These are phyloP conservation scores for Hippophae rhamnoides DNA, from an alignment of 306 rosid species.

Conservation along the genomic window DNA sequence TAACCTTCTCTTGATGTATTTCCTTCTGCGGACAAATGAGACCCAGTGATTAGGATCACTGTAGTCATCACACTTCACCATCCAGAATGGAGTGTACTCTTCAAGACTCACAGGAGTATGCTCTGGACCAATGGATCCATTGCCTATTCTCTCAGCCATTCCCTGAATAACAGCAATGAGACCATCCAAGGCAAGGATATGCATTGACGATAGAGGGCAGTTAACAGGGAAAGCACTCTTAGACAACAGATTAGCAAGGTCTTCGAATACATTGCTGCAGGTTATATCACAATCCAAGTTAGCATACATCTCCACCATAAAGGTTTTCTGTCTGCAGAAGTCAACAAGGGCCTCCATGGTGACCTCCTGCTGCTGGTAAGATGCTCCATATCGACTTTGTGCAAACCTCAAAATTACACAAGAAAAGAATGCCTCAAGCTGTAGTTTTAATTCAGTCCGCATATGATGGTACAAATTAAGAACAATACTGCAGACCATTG, in stretches of 20 bases:
- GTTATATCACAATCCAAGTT: conserved; percentile 92
- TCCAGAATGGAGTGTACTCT: conserved; percentile 93
- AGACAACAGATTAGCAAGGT: conserved; percentile 78
- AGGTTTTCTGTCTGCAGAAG: conserved; percentile 86
- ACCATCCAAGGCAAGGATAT: conserved; percentile 89
- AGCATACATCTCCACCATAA: conserved; percentile 91
- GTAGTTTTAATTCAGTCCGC: conserved; percentile 71
- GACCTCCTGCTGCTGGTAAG: conserved; percentile 90
- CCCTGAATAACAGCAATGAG: conserved; percentile 94
- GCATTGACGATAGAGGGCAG: conserved; percentile 76
- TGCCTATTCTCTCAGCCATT: conserved; percentile 88
- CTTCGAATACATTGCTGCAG: conserved; percentile 93
- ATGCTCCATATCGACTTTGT: conserved; percentile 77
- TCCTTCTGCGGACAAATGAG: conserved; percentile 77
- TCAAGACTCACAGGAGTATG: conserved; percentile 60
- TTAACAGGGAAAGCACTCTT: conserved; percentile 89
- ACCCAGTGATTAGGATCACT: conserved; percentile 86
- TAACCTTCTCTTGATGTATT: conserved; percentile 87
- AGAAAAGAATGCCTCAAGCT: conserved; percentile 89
- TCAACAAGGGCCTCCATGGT: conserved; percentile 94
- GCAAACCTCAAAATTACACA: conserved; percentile 89
- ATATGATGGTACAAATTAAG: conserved; percentile 82
- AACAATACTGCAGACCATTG: conserved; percentile 77
- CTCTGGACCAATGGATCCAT: conserved; percentile 57
- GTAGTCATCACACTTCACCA: conserved; percentile 91